These are phyloP conservation scores for Ceratocystis harringtonii DNA, from an alignment of 2,329 filamentous ascomycete species.

Conservation along the genomic window DNA sequence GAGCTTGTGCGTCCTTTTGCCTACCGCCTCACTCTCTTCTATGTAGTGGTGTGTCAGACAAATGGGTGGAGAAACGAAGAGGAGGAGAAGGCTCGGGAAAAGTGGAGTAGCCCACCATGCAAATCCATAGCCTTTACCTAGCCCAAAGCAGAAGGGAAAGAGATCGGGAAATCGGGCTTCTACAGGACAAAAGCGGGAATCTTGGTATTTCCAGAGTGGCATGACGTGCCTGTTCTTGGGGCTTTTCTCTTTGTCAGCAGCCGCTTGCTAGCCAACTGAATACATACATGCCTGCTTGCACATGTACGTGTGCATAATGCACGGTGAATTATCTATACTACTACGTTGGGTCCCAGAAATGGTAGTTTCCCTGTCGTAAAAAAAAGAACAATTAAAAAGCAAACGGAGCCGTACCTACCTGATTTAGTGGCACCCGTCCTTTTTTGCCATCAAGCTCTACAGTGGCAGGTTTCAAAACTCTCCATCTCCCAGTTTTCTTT, in stretches of 20 bases:
- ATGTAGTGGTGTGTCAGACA: neutral
- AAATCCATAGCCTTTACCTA: neutral
- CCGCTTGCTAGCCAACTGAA: neutral
- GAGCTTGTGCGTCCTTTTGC: neutral
- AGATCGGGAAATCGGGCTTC: neutral
- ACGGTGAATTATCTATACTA: neutral
- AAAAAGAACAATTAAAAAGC: neutral
- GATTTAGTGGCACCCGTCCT: neutral
- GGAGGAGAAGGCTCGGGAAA: neutral
- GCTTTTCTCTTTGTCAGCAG: neutral
- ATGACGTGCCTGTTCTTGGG: neutral
- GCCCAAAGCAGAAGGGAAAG: neutral
- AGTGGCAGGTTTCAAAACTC: constrained; percentile 1
- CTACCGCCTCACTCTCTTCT: neutral
- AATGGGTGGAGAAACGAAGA: neutral
- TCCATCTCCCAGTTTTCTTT: neutral
- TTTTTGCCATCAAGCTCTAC: neutral
- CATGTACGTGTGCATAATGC: neutral
- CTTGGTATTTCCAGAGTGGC: neutral
- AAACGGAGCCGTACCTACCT: neutral
- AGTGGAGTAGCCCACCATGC: neutral
- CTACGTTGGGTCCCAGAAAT: neutral
- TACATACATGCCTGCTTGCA: neutral
- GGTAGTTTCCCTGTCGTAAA: neutral
- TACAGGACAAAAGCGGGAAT: neutral